Base-by-base conservation (phyloP, 352 stramenopile species). In the Phytopythium oedochilum region DNA sequence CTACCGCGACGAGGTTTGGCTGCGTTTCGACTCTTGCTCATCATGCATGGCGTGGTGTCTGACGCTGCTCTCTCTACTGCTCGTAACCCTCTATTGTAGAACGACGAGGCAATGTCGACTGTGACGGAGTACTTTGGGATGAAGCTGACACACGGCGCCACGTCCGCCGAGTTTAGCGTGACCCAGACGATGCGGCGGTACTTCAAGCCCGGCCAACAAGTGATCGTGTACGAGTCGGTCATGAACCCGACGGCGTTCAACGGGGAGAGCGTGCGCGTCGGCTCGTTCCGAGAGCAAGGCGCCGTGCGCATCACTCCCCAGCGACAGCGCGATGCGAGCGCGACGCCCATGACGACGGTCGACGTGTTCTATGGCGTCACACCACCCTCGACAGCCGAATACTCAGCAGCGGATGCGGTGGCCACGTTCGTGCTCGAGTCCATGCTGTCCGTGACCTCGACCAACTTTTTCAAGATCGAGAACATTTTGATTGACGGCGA, bases 51-150 rank as follows among this genome's bases (percentile, higher is more conserved):
- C n/a, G n/a, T 18, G 36, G 14, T 42, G 15, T 35, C 25, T 36
- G 6, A 23, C 17, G 20, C 43, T 49, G 20, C 25, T 35, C n/a
- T 10, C 17, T 3, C 32, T 51, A 23, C 18, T 40, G n/a, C 39
- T 46, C 1, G 2, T n/a, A 15, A 12, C 15, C 3, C 10, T 49
- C 12, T 3, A 6, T 34, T 5, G 0, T 14, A 39, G 29, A 26
- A 22, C 46, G 23, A 53, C 18, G 3, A 53, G 1, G n/a, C 46
- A 9, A 26, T n/a, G 1, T 53, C 29, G 5, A 56, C 53, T 3
- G 43, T 59, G 22, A 44, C n/a, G 18, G 53, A 59, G 43, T 45
- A 46, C 39, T 59, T 59, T 43, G 53, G 53, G 7, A 59, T 59
- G 20, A 46, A 59, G 53, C 40, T 59, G 12, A 22, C 25, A 5